Evolutionary conservation across 2,329 filamentous ascomycete genomes (phyloP), one percentile per base, ranked within the genome.

Genomic region (Botryotinia calthae): DNA sequence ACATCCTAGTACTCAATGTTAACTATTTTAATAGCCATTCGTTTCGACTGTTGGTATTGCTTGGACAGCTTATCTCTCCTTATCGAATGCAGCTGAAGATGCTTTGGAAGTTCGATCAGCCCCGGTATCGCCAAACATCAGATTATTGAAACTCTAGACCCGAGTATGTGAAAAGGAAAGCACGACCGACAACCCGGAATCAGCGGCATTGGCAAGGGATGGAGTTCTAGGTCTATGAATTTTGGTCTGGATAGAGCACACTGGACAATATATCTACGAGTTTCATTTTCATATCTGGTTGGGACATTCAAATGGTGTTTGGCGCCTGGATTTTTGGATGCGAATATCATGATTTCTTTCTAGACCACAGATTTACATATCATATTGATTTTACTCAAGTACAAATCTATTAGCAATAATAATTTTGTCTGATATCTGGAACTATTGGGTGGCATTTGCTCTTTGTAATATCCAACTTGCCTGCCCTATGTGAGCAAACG

Each of bases 21-120:
- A 37, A 70, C 25, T 2, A 72, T 31, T 20, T 37, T 28, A 40
- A 59, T 58, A 97, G 95, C 95, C 95, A 0, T 98, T 99, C 81
- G 95, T 98, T 14, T 98, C 95, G 25, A 97, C 93, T 14, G 84
- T 99, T 72, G 95, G 95, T 86, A 98, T 98, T 79, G 94, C 94
- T 48, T 98, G 95, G 96, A 98, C 96, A 18, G 95, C 95, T 31
- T 99, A 98, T 82, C 89, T 99, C 18, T 98, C 95, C 4, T 87
- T 99, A 69, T 93, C 92, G 75, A 98, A 98, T 83, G 91, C 94
- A 8, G 86, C 94, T 4, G 94, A 97, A 75, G 80, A 81, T 73
- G 79, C 73, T 28, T 71, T 76, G 68, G 79, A 80, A 70, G 77
- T 76, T 73, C 75, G 76, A 75, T 80, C 79, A 75, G 79, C 77